Conservation (phyloP, 768 basidiomycete species). For the Tulasnella sp. region DNA sequence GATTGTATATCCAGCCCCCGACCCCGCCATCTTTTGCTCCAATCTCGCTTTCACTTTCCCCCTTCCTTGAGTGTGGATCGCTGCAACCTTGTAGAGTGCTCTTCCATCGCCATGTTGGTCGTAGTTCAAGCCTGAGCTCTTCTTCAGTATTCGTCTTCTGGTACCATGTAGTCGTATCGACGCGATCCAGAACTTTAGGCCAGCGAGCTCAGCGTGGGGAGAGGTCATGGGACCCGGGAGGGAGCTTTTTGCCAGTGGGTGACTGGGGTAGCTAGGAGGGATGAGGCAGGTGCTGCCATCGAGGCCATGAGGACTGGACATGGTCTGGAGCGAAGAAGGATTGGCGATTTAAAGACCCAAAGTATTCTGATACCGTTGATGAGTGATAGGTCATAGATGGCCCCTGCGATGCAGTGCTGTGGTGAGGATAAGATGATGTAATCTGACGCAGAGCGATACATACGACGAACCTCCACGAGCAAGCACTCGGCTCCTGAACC, state of each 20-base stretch:
- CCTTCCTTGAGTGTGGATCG: neutral
- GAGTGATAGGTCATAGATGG: neutral
- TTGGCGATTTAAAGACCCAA: neutral
- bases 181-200: neutral
- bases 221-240: neutral
- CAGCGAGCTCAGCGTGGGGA: neutral
- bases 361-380: neutral
- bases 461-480: neutral
- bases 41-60: neutral
- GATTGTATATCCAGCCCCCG: too few relatives aligned
- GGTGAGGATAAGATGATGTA: neutral
- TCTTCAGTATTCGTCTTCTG: neutral
- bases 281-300: neutral
- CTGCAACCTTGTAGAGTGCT: neutral
- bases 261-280: neutral
- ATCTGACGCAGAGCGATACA: neutral
- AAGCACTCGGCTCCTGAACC: neutral
- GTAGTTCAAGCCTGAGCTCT: neutral
- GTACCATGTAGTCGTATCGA: neutral
- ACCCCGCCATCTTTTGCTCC: neutral
- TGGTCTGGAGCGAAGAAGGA: neutral
- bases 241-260: neutral
- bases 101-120: too few relatives aligned
- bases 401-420: neutral
- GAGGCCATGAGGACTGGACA: neutral